Percentiles rank a stretch among this genome's conserved stretches.
Evolutionary conservation across 2,329 filamentous ascomycete species (phyloP).

Genomic region (Phyllosticta citrichinensis): DNA sequence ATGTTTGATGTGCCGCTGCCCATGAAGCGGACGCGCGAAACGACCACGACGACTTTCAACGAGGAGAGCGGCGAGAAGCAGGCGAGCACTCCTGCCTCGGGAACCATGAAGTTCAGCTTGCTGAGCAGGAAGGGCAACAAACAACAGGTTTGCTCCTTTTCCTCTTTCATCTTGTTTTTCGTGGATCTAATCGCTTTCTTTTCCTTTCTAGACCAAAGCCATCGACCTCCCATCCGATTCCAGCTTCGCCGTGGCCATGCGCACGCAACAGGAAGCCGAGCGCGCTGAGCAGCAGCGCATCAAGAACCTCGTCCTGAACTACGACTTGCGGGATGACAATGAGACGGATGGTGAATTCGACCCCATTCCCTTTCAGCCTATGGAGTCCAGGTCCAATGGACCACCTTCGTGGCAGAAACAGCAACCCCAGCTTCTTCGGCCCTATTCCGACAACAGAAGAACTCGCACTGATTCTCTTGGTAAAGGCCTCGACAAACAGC

Average conservation of each 20-base stretch:
- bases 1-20: conserved; percentile 97
- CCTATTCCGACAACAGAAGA: conserved; percentile 20
- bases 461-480: conserved; percentile 13
- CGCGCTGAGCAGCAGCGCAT: conserved; percentile 95
- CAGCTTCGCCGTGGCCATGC: conserved; percentile 92
- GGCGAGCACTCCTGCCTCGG: conserved; percentile 23
- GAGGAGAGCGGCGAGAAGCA: conserved; percentile 33
- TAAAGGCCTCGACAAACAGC: conserved; percentile 31
- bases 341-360: conserved; percentile 60
- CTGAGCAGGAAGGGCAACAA: conserved; percentile 94
- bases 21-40: conserved; percentile 63
- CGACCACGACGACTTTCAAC: conserved; percentile 25
- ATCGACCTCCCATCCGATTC: conserved; percentile 87
- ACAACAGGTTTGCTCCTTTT: conserved; percentile 62
- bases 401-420: conserved; percentile 32
- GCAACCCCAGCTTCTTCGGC: conserved; percentile 26
- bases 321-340: conserved; percentile 75
- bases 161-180: conserved; percentile 1
- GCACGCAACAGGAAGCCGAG: conserved; percentile 87
- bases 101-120: conserved; percentile 93
- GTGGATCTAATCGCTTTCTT: conserved; percentile 8
- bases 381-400: conserved; percentile 19
- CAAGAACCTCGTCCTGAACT: conserved; percentile 94
- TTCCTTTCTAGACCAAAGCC: conserved; percentile 61
- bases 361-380: conserved; percentile 27